Percentiles rank a stretch among this genome's conserved stretches.
These are phyloP conservation scores for Schizochytrium sp. DNA, from an alignment of 108 stramenopile species.

Conservation along the genomic window DNA sequence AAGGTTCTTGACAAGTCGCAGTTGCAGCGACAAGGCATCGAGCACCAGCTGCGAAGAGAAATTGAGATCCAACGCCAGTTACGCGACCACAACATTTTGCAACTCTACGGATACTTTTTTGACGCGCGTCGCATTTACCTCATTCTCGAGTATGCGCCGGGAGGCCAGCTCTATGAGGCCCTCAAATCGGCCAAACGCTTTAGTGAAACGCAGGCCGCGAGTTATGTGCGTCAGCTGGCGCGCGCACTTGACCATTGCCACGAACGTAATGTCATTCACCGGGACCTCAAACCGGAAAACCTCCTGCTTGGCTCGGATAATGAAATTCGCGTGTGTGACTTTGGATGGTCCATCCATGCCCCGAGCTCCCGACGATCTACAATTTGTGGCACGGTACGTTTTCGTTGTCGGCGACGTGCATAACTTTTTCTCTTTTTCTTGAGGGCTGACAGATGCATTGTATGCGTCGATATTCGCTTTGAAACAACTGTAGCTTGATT, in stretches of 20 bases:
- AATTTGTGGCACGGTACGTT: constrained; percentile 40
- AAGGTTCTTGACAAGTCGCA: constrained; percentile 91
- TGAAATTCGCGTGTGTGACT: constrained; percentile 35
- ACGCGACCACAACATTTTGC: constrained; percentile 40
- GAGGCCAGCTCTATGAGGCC: constrained; percentile 44
- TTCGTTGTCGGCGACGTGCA: no score
- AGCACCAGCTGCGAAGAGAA: constrained; percentile 45
- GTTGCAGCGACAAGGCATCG: constrained; percentile 81
- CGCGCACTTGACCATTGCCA: constrained; percentile 35
- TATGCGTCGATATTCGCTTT: no score
- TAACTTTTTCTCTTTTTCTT: no score
- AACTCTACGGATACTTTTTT: constrained; percentile 37
- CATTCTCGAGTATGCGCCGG: constrained; percentile 41
- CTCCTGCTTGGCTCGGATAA: constrained; percentile 31
- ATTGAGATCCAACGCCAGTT: constrained; percentile 38
- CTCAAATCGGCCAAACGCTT: background rate
- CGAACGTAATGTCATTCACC: constrained; percentile 36
- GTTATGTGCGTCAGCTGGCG: constrained; percentile 22
- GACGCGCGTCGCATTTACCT: constrained; percentile 40
- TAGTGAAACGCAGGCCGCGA: background rate
- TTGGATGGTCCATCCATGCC: constrained; percentile 50
- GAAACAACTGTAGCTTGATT: background rate
- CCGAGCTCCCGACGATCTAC: constrained; percentile 29
- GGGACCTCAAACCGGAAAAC: constrained; percentile 52
- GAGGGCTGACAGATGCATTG: no score